Conservation (phyloP, 169 alveolate genomes). For the Eimeria falciformis region DNA sequence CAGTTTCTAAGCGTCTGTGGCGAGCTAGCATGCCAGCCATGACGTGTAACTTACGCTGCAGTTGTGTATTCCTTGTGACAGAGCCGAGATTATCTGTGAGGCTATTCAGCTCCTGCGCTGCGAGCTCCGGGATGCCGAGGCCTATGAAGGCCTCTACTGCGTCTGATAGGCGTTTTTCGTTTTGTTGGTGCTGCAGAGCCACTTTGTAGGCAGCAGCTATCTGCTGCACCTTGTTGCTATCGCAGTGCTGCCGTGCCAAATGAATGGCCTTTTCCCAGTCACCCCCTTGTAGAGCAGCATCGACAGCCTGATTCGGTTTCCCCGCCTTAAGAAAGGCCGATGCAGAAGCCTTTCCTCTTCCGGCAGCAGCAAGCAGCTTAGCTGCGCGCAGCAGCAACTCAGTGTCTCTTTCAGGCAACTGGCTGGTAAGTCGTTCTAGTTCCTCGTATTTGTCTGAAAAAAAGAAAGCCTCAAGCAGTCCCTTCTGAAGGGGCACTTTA, state of each 20-base stretch:
- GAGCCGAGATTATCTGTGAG: conserved; percentile 11
- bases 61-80: neutral
- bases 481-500: conserved; percentile 20
- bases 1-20: neutral
- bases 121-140: conserved; percentile 42
- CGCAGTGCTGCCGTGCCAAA: conserved; percentile 47
- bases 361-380: conserved; percentile 55
- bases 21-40: conserved; percentile 48
- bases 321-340: conserved; percentile 49
- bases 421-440: conserved; percentile 28
- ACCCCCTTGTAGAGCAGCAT: conserved; percentile 55
- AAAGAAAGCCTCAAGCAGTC: conserved; percentile 56
- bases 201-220: conserved; percentile 5
- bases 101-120: conserved; percentile 39
- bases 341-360: conserved; percentile 51
- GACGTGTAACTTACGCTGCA: conserved; percentile 62
- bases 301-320: conserved; percentile 40
- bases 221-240: conserved; percentile 23
- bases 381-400: conserved; percentile 47
- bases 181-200: conserved; percentile 51
- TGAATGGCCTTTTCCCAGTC: conserved; percentile 57
- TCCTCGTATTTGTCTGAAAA: conserved; percentile 44
- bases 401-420: neutral
- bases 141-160: conserved; percentile 23
- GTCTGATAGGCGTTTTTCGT: neutral